phyloP scores from a whole-genome alignment of 2,329 filamentous ascomycete species.

The Fusarium sacchari region DNA sequence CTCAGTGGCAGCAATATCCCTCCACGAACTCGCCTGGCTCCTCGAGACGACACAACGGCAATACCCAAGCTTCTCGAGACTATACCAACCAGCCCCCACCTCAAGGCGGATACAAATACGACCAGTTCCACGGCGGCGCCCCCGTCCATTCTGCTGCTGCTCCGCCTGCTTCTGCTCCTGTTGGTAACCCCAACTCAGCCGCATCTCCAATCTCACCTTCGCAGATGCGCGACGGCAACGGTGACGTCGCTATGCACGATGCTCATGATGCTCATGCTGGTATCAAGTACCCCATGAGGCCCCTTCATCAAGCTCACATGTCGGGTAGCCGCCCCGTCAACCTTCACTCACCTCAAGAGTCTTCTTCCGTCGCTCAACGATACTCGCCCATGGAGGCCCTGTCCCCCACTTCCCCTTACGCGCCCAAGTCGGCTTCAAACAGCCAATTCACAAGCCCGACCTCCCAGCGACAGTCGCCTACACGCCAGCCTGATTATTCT shows the following conservation, averaged over 20 bases:
- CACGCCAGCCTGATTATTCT: constrained; percentile 70
- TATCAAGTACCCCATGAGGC: constrained; percentile 85
- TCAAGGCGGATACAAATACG: constrained; percentile 72
- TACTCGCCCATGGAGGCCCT: constrained; percentile 96
- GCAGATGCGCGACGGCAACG: constrained; percentile 75
- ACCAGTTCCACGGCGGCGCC: constrained; percentile 67
- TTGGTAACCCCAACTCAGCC: constrained; percentile 65
- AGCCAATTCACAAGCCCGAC: constrained; percentile 63
- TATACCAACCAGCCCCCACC: constrained; percentile 54
- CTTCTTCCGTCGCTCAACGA: constrained; percentile 85
- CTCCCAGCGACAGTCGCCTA: constrained; percentile 79
- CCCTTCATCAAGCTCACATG: constrained; percentile 79
- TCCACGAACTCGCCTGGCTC: constrained; percentile 65
- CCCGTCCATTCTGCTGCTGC: constrained; percentile 45
- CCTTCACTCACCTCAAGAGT: constrained; percentile 75
- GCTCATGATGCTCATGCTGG: constrained; percentile 82
- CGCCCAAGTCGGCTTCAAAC: constrained; percentile 69
- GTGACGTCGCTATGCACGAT: constrained; percentile 89
- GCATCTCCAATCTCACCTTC: constrained; percentile 66
- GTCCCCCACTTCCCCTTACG: constrained; percentile 83
- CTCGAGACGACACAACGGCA: constrained; percentile 72
- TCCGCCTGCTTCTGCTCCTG: constrained; percentile 48
- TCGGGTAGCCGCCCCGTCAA: constrained; percentile 64
- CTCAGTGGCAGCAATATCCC: constrained; percentile 73
- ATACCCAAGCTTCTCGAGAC: constrained; percentile 58